phyloP scores from a whole-genome alignment of 495 filamentous ascomycete genomes.

The Penicillium roqueforti region DNA sequence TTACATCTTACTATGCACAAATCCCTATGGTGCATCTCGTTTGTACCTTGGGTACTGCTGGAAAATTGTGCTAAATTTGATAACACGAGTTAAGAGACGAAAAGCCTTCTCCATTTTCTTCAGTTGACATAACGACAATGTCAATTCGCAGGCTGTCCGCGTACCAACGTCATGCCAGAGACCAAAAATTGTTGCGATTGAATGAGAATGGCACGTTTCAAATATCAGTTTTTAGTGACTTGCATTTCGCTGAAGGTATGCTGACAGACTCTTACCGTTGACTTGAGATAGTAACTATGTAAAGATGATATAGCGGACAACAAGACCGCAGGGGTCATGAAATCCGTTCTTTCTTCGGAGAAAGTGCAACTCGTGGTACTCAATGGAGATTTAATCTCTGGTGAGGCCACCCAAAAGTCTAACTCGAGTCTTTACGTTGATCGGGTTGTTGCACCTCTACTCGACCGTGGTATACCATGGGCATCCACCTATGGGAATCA shows the following conservation, averaged over 20 bases:
- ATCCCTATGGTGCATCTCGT: not conserved
- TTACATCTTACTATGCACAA: not conserved
- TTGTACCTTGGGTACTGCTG: not conserved
- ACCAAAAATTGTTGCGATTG: constrained; percentile 17
- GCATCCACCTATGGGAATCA: constrained; percentile 71
- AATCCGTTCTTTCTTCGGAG: constrained; percentile 53
- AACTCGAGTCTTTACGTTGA: constrained; percentile 57
- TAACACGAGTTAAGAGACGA: not conserved
- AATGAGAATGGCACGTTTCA: constrained; percentile 34
- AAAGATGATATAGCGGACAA: constrained; percentile 54
- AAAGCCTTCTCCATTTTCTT: not conserved
- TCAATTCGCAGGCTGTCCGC: not conserved
- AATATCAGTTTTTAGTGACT: constrained; percentile 59
- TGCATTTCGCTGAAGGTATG: constrained; percentile 64
- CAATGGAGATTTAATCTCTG: constrained; percentile 69
- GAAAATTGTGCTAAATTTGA: not conserved
- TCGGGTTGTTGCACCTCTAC: constrained; percentile 54
- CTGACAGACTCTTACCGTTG: not conserved
- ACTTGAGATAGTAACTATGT: constrained; percentile 8
- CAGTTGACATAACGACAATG: not conserved
- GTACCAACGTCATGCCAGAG: not conserved
- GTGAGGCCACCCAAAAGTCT: constrained; percentile 56
- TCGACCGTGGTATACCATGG: constrained; percentile 52
- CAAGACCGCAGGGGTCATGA: constrained; percentile 54
- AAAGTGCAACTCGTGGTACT: constrained; percentile 55